Percentiles rank a stretch among this genome's conserved stretches.
Conservation (phyloP, 495 filamentous ascomycete species). For the Aspergillus sclerotiicarbonarius region DNA sequence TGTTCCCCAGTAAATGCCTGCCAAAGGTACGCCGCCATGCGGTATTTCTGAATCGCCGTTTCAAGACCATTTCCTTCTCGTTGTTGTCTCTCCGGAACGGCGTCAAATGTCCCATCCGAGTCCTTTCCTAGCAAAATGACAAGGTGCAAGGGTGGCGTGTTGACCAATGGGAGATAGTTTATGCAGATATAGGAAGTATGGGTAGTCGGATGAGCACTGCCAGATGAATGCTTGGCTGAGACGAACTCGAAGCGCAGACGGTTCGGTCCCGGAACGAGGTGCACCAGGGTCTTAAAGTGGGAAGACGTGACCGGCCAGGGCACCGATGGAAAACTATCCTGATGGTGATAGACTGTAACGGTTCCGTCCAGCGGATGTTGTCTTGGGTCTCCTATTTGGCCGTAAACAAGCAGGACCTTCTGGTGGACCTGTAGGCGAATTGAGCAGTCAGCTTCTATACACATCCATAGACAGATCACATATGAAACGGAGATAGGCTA, state of each 20-base stretch:
- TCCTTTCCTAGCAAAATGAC: constrained; percentile 83
- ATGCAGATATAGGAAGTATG: constrained; percentile 78
- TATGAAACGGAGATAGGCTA: neutral
- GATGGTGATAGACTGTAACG: constrained; percentile 74
- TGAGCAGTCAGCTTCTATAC: neutral
- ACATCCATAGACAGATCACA: neutral
- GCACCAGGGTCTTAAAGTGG: constrained; percentile 84
- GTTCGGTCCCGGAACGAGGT: constrained; percentile 86
- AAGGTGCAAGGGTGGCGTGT: constrained; percentile 76
- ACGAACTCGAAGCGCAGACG: constrained; percentile 80
- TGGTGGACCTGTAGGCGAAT: constrained; percentile 67
- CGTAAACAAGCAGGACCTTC: constrained; percentile 78
- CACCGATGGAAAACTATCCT: constrained; percentile 78
- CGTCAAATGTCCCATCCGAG: constrained; percentile 83
- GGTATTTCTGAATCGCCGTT: constrained; percentile 77
- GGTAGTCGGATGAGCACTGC: constrained; percentile 62
- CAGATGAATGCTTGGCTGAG: constrained; percentile 73
- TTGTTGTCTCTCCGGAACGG: constrained; percentile 68
- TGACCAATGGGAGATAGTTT: constrained; percentile 77
- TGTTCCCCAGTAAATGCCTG: constrained; percentile 94
- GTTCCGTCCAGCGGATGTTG: constrained; percentile 73
- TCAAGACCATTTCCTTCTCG: constrained; percentile 80
- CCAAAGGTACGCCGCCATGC: constrained; percentile 92
- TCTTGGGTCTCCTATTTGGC: constrained; percentile 71
- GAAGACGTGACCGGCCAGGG: constrained; percentile 83